Percentiles rank a stretch among this genome's conserved stretches.
Evolutionary conservation across 148 eudicot species (phyloP).

Genomic region (Amaranthus cruentus): DNA sequence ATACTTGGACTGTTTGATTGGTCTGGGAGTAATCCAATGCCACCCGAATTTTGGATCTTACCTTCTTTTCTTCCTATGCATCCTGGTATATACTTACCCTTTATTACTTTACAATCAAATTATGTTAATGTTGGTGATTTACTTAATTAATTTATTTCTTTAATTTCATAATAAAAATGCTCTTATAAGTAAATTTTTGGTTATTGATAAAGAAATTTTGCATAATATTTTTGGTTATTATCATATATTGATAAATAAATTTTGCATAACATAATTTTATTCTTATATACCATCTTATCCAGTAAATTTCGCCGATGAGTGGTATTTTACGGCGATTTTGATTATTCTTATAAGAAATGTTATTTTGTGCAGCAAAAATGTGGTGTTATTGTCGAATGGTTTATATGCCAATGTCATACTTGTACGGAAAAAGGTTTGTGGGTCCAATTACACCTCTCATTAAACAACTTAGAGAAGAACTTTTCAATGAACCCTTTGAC

Average conservation of each 20-base stretch:
- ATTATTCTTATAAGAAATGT: background rate
- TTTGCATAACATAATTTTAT: no score
- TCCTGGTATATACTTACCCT: slow-evolving; percentile 23
- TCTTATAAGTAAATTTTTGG: no score
- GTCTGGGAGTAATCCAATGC: slow-evolving; percentile 39
- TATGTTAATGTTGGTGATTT: no score
- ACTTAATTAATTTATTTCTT: no score
- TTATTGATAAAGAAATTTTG: no score
- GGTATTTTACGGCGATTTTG: no score
- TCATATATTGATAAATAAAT: no score
- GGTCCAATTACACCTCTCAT: background rate
- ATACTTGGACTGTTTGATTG: slow-evolving; percentile 39
- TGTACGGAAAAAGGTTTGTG: slow-evolving; percentile 39
- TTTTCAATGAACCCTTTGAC: slow-evolving; percentile 28
- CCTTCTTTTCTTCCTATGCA: slow-evolving; percentile 32
- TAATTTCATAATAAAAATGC: no score
- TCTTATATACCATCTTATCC: no score
- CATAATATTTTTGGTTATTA: no score
- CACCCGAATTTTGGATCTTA: slow-evolving; percentile 38
- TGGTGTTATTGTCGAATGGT: slow-evolving; percentile 15
- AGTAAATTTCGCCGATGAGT: no score
- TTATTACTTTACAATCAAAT: no score
- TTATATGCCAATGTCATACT: background rate
- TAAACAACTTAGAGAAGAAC: slow-evolving; percentile 33
- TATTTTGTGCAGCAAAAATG: slow-evolving; percentile 28